A percentile compares a stretch with the other conserved stretches of the same genome.
These are phyloP conservation scores for Xylaria palmicola DNA, from an alignment of 495 filamentous ascomycete genomes.

Conservation along the genomic window DNA sequence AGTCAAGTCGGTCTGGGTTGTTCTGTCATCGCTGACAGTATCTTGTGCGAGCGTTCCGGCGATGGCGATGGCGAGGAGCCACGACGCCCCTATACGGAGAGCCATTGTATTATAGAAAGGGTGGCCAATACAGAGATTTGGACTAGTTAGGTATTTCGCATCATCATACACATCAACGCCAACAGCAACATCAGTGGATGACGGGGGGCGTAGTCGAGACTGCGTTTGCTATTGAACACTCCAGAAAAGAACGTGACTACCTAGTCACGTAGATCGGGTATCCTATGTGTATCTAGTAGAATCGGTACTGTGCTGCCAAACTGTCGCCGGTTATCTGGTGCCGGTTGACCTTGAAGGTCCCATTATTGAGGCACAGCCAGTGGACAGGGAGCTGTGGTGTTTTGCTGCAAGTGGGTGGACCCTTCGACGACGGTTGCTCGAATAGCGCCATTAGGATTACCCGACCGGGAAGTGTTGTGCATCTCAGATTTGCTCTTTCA, in stretches of 20 bases:
- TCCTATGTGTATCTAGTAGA: too few relatives aligned
- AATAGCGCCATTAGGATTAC: not conserved
- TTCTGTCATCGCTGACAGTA: constrained; percentile 33
- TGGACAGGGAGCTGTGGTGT: not conserved
- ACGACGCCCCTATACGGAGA: constrained; percentile 19
- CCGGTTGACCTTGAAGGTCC: not conserved
- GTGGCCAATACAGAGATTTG: not conserved
- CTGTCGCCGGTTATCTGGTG: not conserved
- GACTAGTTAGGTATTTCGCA: not conserved
- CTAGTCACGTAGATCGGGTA: too few relatives aligned
- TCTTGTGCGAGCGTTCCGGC: constrained; percentile 22
- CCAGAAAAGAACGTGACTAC: not conserved
- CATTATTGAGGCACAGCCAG: not conserved
- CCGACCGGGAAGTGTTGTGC: not conserved
- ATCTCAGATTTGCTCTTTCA: not conserved
- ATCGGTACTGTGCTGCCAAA: too few relatives aligned
- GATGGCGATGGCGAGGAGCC: constrained; percentile 13
- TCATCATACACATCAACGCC: not conserved
- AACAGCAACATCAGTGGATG: not conserved
- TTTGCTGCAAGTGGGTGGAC: not conserved
- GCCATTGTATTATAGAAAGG: constrained; percentile 18
- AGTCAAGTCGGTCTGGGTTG: constrained; percentile 34
- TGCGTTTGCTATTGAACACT: not conserved
- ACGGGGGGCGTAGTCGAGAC: not conserved
- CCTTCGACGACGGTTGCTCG: not conserved